Base-by-base conservation (phyloP, 2,329 filamentous ascomycete genomes). In the Thielaviopsis musarum region DNA sequence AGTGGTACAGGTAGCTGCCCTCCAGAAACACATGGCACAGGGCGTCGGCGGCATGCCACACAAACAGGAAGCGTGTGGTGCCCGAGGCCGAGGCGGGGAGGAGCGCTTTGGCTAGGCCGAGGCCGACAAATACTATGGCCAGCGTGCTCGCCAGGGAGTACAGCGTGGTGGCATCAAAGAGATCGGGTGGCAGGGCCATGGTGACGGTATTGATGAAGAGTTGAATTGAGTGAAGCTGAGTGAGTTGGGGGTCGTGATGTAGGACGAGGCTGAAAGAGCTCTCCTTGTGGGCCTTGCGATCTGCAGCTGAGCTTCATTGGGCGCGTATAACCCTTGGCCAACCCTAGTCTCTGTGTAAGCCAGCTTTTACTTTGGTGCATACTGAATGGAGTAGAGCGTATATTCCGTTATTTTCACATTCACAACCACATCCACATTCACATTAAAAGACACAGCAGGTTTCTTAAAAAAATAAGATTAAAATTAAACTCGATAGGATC, bases 11-110 rank as follows among this genome's bases (percentile, higher is more conserved):
- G 72, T 89, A 97, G 67, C 83, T 85, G 58, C 89, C 91, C 74
- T 97, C 91, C 69, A 97, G 86, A 69, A 89, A 76, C 71, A 94
- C 82, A 74, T 98, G 93, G 67, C 91, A 91, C 52, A 96, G 79
- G 34, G 88, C 88, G 70, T 96, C 91, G 73, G 95, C 94, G 45
- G 88, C 79, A 74, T 96, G 91, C 91, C 91, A 96, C 72, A 94
- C 80, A 77, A 95, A 95, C 64, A 96, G 83, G 68, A 87, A 74
- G 63, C 90, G 88, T 59, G 78, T 77, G 57, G 82, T 79, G 45
- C 73, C 69, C 57, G 45, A 62, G 52, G 7, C 19, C 26, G 6
- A 60, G 17, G 51, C 58, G 45, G 30, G 57, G 7, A 34, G 30
- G 30, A 34, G 30, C 7, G 30, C 30, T 12, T 34, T 34, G 30